These are phyloP conservation scores for Hondaea fermentalgiana DNA, from an alignment of 108 stramenopile species.

Conservation along the genomic window DNA sequence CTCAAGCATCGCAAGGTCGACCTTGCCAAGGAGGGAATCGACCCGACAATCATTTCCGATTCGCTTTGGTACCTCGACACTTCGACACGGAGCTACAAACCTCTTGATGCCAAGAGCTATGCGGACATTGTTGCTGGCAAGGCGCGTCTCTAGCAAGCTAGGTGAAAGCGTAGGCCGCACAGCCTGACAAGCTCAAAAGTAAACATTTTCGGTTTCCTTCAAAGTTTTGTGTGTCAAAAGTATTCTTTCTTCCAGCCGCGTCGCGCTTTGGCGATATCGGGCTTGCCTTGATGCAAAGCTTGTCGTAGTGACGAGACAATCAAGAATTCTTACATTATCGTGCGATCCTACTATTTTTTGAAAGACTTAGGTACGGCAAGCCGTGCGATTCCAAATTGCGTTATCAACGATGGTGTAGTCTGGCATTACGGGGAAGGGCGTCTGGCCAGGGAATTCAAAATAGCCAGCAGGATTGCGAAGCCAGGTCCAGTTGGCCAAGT, in stretches of 20 bases:
- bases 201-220: too few species aligned
- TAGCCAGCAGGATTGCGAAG: not conserved
- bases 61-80: not conserved
- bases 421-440: not conserved
- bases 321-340: too few species aligned
- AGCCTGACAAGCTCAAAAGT: too few species aligned
- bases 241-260: too few species aligned
- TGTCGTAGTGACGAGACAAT: too few species aligned
- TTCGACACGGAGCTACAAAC: not conserved
- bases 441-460: not conserved
- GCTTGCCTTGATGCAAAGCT: too few species aligned
- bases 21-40: slow-evolving; percentile 9
- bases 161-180: too few species aligned
- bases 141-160: not conserved
- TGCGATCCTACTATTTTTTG: not conserved
- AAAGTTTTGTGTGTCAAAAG: too few species aligned
- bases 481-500: slow-evolving; percentile 60
- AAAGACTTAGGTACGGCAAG: not conserved
- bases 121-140: not conserved
- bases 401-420: not conserved
- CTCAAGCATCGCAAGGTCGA: slow-evolving; percentile 46
- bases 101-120: not conserved
- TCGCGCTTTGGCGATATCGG: too few species aligned
- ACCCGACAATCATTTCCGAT: not conserved
- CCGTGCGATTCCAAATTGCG: not conserved